Evolutionary conservation across 2,329 filamentous ascomycete species (phyloP).

Genomic region (Lecanosticta acicola): DNA sequence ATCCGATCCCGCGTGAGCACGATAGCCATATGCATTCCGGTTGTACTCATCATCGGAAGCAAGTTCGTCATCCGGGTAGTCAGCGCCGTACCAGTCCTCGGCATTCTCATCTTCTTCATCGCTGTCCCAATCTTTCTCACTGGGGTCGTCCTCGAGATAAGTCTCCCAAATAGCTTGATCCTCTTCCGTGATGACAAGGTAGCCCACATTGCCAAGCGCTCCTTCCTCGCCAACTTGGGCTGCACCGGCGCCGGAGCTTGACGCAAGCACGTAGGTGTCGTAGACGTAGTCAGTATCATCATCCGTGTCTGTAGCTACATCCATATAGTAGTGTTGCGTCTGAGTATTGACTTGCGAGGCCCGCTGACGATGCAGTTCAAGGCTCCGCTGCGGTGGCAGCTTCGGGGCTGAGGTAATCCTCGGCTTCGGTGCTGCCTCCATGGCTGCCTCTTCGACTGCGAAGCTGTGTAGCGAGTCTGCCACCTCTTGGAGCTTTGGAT

Average conservation of each 20-base stretch:
- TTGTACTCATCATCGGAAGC: constrained; percentile 64
- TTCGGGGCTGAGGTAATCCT: constrained; percentile 25
- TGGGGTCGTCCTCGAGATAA: constrained; percentile 50
- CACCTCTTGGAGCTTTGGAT: constrained; percentile 16
- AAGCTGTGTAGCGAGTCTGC: constrained; percentile 27
- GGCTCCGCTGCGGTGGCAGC: constrained; percentile 24
- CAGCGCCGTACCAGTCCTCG: constrained; percentile 71
- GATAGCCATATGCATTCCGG: constrained; percentile 39
- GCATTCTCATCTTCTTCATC: constrained; percentile 63
- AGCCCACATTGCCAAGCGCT: constrained; percentile 35
- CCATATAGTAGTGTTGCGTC: constrained; percentile 3
- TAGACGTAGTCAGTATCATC: constrained; percentile 55
- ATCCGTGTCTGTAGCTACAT: constrained; percentile 37
- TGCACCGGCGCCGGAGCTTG: constrained; percentile 26
- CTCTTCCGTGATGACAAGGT: constrained; percentile 47
- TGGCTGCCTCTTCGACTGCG: constrained; percentile 23
- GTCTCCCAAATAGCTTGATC: constrained; percentile 54
- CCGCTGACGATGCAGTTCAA: constrained; percentile 22
- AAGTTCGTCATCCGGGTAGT: constrained; percentile 76
- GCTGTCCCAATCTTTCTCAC: constrained; percentile 49
- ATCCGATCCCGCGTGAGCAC: constrained; percentile 32
- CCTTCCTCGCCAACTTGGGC: constrained; percentile 27
- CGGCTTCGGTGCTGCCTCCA: constrained; percentile 13
- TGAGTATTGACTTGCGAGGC: constrained; percentile 5
- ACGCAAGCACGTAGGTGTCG: constrained; percentile 53